Conservation (phyloP, 345 rosid species). For the Raphanus sativus region DNA sequence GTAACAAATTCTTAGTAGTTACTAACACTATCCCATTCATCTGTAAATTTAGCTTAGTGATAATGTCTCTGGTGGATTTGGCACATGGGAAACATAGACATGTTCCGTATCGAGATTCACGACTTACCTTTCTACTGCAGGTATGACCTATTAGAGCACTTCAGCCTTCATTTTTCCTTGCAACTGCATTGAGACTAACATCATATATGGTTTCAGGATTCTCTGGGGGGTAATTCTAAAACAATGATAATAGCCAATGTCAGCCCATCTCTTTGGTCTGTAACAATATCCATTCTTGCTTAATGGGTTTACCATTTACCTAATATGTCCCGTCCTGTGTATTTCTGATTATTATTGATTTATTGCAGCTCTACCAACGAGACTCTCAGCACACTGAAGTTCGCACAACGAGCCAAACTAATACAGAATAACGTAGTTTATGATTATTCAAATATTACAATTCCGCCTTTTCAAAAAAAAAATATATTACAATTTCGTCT, state of each 20-base stretch:
- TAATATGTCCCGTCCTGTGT: slow-evolving; percentile 8
- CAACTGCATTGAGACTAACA: slow-evolving; percentile 25
- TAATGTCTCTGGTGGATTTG: slow-evolving; percentile 94
- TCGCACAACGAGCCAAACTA: slow-evolving; percentile 96
- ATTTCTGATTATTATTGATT: slow-evolving; percentile 25
- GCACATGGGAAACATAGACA: slow-evolving; percentile 95
- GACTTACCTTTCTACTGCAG: slow-evolving; percentile 95
- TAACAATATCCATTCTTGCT: slow-evolving; percentile 27
- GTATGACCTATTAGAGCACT: slow-evolving; percentile 44
- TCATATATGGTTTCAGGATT: slow-evolving; percentile 65
- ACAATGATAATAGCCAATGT: slow-evolving; percentile 91
- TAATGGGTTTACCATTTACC: slow-evolving; percentile 12
- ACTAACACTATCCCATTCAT: slow-evolving; percentile 21
- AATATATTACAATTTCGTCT: slow-evolving; percentile 15
- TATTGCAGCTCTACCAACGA: slow-evolving; percentile 77
- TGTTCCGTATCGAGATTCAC: slow-evolving; percentile 95
- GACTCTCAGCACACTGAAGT: slow-evolving; percentile 91
- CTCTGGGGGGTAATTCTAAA: slow-evolving; percentile 94
- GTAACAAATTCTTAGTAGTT: slow-evolving; percentile 12
- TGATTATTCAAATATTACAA: slow-evolving; percentile 5
- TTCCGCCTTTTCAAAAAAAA: too few species aligned
- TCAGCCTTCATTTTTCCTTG: slow-evolving; percentile 7
- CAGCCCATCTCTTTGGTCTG: slow-evolving; percentile 89
- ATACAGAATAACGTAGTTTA: slow-evolving; percentile 79
- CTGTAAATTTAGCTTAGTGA: slow-evolving; percentile 66